phyloP scores from a whole-genome alignment of 768 basidiomycete species.

The Rhodosporidiobolus sp. region DNA sequence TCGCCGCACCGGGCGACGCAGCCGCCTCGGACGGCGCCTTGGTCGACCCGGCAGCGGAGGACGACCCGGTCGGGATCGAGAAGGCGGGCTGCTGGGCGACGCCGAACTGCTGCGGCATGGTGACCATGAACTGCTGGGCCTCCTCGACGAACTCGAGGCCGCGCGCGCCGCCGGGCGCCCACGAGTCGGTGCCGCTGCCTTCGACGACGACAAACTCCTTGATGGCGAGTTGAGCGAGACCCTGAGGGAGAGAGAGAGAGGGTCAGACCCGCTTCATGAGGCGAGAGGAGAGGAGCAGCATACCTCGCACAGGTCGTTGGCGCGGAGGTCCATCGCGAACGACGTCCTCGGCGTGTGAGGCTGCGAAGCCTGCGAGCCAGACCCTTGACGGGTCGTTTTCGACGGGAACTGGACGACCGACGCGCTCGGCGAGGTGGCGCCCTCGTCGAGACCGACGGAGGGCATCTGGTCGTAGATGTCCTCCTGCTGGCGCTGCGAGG shows the following conservation, averaged over 20 bases:
- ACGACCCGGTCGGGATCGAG: background rate
- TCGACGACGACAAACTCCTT: conserved; percentile 39
- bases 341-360: background rate
- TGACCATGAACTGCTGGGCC: conserved; percentile 24
- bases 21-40: background rate
- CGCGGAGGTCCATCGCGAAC: conserved; percentile 28
- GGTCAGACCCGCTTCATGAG: too few species aligned
- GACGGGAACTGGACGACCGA: conserved; percentile 17
- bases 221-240: conserved; percentile 34
- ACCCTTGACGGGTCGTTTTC: background rate
- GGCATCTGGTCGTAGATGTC: background rate
- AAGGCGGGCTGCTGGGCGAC: conserved; percentile 13
- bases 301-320: conserved; percentile 32
- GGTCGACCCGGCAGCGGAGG: background rate
- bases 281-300: too few species aligned
- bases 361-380: background rate
- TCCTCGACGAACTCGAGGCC: conserved; percentile 28
- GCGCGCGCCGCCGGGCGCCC: conserved; percentile 26
- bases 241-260: background rate
- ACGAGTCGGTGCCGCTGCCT: conserved; percentile 25
- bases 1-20: background rate
- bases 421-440: background rate
- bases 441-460: background rate
- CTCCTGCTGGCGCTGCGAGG: conserved; percentile 16
- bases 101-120: conserved; percentile 36